Base-by-base conservation (phyloP, 768 basidiomycete genomes). In the Hemileccinum impolitum region DNA sequence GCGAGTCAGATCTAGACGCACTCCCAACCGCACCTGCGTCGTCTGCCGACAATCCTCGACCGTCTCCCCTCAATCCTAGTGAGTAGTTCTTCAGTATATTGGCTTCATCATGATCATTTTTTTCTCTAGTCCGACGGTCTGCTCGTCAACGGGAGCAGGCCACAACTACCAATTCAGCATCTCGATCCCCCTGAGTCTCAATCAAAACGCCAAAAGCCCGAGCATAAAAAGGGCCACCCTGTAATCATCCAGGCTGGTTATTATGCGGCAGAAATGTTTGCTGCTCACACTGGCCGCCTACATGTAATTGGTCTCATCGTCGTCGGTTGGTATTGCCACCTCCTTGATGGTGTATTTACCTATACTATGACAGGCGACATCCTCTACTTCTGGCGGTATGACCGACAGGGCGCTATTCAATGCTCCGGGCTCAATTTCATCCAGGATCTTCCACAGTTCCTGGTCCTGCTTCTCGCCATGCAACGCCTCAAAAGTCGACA, bases 381-480 rank as follows among this genome's bases (percentile, higher is more conserved):
- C 13, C 15, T 35, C 6, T 25, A 34, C 6, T 8, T 51, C n/a
- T 47, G 38, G 46, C 32, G 18, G 15, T 54, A 41, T 10, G 50
- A 54, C 34, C 46, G 39, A 17, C 46, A 51, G 15, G 0, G n/a
- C 6, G 14, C 23, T 12, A 51, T 54, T 17, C 49, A 49, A 35
- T 54, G 47, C 23, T 39, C 51, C 7, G 47, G 17, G 1, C 19
- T 57, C 6, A 57, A 58, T 18, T 47, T 51, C 19, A 44, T 58
- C 3, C 13, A 54, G 13, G 57, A 53, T 13, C 49, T 55, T 13
- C 50, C 54, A 1, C 50, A 41, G 1, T 57, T 55, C 1, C 37
- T 57, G 0, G 32, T 47, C 15, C 34, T 53, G 0, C 40, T 56
- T 2, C 41, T 57, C 12, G 40, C 43, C 5, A 38, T 53, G 47